A percentile compares a stretch with the other conserved stretches of the same genome.
phyloP scores from a whole-genome alignment of 108 stramenopile species.

The Fistulifera pelliculosa region DNA sequence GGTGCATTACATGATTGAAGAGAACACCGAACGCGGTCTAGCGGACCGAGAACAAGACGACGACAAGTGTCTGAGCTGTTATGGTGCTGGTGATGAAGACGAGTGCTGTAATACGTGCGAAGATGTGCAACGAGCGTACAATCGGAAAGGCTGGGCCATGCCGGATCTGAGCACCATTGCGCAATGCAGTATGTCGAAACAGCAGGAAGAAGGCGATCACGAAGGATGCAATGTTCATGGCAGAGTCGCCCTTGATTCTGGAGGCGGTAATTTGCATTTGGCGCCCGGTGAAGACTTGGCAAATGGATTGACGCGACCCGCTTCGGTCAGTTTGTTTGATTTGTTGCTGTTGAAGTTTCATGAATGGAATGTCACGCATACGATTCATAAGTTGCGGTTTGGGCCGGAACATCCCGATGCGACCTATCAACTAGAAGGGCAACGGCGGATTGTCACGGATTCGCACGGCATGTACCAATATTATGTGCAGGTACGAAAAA shows the following conservation, averaged over 20 bases:
- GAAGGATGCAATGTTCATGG: constrained; percentile 95
- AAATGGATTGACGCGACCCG: constrained; percentile 17
- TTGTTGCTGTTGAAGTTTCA: constrained; percentile 56
- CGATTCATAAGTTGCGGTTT: constrained; percentile 82
- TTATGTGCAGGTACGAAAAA: constrained; percentile 69
- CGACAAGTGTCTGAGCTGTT: constrained; percentile 86
- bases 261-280: constrained; percentile 93
- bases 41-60: constrained; percentile 2
- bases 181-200: constrained; percentile 44
- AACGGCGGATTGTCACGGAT: constrained; percentile 50
- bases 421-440: constrained; percentile 74
- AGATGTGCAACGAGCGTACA: constrained; percentile 89
- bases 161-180: constrained; percentile 32
- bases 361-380: constrained; percentile 87
- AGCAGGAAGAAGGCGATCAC: constrained; percentile 25
- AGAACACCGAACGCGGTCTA: constrained; percentile 5
- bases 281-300: constrained; percentile 64
- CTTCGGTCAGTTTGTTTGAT: constrained; percentile 18
- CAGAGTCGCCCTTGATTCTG: constrained; percentile 65
- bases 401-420: constrained; percentile 58
- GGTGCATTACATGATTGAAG: background rate
- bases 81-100: constrained; percentile 84
- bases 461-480: constrained; percentile 91
- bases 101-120: constrained; percentile 97
- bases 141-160: constrained; percentile 80